Evolutionary conservation across 1,284 basidiomycete genomes (phyloP).

Genomic region (Ustilago cynodontis): DNA sequence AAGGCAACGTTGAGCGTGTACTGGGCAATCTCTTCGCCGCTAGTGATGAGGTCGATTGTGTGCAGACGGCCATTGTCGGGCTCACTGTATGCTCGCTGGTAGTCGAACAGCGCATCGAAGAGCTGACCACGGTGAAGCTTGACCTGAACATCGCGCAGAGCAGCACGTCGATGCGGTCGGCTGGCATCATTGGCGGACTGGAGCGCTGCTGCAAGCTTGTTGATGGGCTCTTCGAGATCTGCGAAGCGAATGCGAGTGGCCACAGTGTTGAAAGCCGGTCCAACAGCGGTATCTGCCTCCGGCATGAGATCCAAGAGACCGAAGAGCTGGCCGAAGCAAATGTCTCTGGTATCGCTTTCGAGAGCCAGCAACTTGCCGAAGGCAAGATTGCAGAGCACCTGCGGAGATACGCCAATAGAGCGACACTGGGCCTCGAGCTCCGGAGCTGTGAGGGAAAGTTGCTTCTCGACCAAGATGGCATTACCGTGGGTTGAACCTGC

Average conservation of each 20-base stretch:
- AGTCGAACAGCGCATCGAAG: slow-evolving; percentile 65
- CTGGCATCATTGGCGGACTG: slow-evolving; percentile 55
- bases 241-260: slow-evolving; percentile 51
- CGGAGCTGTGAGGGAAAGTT: slow-evolving; percentile 20
- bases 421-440: slow-evolving; percentile 36
- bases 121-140: slow-evolving; percentile 38
- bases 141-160: slow-evolving; percentile 55
- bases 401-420: slow-evolving; percentile 47
- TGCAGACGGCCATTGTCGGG: slow-evolving; percentile 11
- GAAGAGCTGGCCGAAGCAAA: slow-evolving; percentile 66
- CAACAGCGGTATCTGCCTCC: slow-evolving; percentile 56
- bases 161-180: slow-evolving; percentile 55
- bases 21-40: slow-evolving; percentile 36
- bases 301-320: slow-evolving; percentile 54
- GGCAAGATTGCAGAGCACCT: slow-evolving; percentile 59
- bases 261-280: slow-evolving; percentile 65
- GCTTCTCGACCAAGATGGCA: slow-evolving; percentile 19
- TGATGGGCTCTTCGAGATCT: slow-evolving; percentile 13
- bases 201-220: slow-evolving; percentile 27
- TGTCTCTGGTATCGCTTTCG: slow-evolving; percentile 41
- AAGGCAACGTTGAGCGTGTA: slow-evolving; percentile 64
- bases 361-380: slow-evolving; percentile 58
- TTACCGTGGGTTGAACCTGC: slow-evolving; percentile 1
- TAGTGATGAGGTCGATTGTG: slow-evolving; percentile 11
- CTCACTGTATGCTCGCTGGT: slow-evolving; percentile 43